A percentile compares a stretch with the other conserved stretches of the same genome.
Conservation (phyloP, 257 asterid species). For the Solanum habrochaites region DNA sequence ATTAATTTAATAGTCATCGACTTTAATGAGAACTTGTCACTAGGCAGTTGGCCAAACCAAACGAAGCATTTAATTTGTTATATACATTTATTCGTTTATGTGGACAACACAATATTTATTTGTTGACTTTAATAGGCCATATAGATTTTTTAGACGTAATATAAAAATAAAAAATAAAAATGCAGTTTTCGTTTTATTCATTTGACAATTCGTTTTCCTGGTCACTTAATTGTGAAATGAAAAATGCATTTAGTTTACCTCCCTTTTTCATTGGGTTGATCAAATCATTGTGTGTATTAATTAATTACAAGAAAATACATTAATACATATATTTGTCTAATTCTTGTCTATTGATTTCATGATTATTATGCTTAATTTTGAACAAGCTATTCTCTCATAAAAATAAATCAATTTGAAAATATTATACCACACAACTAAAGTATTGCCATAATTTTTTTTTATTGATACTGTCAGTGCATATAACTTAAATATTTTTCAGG, state of each 20-base stretch:
- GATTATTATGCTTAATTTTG: not conserved
- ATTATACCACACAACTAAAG: too few species aligned
- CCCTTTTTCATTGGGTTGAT: not conserved
- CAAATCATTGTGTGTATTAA: not conserved
- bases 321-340: not conserved
- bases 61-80: not conserved
- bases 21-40: not conserved
- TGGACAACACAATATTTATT: not conserved
- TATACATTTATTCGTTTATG: not conserved
- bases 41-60: not conserved
- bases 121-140: not conserved
- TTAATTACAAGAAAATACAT: too few species aligned
- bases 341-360: not conserved
- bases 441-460: not conserved
- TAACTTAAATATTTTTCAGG: conserved; percentile 20
- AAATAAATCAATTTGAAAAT: not conserved
- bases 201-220: too few species aligned
- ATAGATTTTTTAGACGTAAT: not conserved
- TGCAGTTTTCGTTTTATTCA: too few species aligned
- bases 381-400: not conserved
- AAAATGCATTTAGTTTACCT: not conserved
- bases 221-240: not conserved
- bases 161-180: not conserved
- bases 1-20: not conserved
- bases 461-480: not conserved